Conservation (phyloP, 2,329 filamentous ascomycete genomes). For the Xylaria sp. region DNA sequence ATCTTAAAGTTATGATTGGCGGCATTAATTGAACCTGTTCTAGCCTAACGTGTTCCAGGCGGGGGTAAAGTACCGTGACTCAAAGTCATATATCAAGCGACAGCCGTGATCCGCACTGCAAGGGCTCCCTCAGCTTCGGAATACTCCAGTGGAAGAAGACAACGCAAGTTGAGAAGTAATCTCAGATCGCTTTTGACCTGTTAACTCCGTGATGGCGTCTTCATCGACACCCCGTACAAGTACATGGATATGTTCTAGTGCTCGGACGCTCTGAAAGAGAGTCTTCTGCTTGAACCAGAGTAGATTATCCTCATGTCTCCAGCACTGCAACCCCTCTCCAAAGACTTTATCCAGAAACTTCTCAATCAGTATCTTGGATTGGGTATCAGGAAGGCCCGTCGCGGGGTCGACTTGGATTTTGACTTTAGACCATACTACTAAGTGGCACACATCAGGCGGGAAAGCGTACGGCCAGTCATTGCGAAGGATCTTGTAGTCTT, state of each 20-base stretch:
- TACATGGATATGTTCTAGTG: not conserved
- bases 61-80: not conserved
- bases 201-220: not conserved
- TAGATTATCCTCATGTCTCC: not conserved
- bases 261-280: not conserved
- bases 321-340: not conserved
- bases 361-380: not conserved
- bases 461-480: slow-evolving; percentile 4
- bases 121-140: not conserved
- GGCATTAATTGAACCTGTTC: not conserved
- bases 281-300: slow-evolving; percentile 1
- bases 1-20: not conserved
- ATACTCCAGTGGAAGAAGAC: not conserved
- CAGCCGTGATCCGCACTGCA: not conserved
- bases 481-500: slow-evolving; percentile 1
- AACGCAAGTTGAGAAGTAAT: not conserved
- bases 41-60: not conserved
- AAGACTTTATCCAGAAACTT: not conserved
- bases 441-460: not conserved
- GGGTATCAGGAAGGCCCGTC: not conserved
- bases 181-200: not conserved
- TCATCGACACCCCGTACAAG: not conserved
- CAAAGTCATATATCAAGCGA: not conserved
- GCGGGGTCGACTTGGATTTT: not conserved
- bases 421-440: not conserved